These are phyloP conservation scores for Lomentospora prolificans DNA, from an alignment of 2,329 filamentous ascomycete genomes.

Conservation along the genomic window DNA sequence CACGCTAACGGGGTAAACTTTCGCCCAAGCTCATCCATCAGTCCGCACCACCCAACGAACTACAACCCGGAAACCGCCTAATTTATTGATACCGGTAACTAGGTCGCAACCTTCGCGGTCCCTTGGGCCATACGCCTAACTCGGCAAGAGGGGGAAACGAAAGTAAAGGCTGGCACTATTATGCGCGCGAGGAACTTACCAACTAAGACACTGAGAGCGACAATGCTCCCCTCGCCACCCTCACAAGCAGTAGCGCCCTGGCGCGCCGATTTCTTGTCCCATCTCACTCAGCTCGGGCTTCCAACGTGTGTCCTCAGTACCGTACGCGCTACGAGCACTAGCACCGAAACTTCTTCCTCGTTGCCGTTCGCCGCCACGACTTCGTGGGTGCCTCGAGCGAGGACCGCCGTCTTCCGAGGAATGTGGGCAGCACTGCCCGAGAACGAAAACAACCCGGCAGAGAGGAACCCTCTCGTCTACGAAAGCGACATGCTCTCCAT, in stretches of 20 bases:
- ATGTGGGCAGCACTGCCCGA: slow-evolving; percentile 59
- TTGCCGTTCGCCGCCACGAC: slow-evolving; percentile 9
- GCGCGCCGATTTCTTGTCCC: slow-evolving; percentile 41
- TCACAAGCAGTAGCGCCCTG: slow-evolving; percentile 38
- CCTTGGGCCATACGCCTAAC: too few species aligned
- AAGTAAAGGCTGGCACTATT: too few species aligned
- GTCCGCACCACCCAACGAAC: too few species aligned
- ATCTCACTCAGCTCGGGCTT: slow-evolving; percentile 35
- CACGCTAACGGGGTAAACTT: too few species aligned
- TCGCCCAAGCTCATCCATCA: too few species aligned
- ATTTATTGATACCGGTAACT: too few species aligned
- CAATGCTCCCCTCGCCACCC: slow-evolving; percentile 11
- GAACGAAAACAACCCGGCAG: slow-evolving; percentile 63
- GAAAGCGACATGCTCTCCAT: slow-evolving; percentile 72
- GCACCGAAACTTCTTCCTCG: slow-evolving; percentile 22
- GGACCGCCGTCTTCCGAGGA: slow-evolving; percentile 77
- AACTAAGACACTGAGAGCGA: slow-evolving; percentile 16
- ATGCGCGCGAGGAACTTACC: not conserved
- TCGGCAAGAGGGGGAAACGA: too few species aligned
- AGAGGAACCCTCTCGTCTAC: slow-evolving; percentile 57
- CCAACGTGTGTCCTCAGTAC: slow-evolving; percentile 43
- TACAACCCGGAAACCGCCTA: too few species aligned
- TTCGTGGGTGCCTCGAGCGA: slow-evolving; percentile 43
- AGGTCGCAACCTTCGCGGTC: too few species aligned
- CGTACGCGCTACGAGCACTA: slow-evolving; percentile 25